A percentile compares a stretch with the other conserved stretches of the same genome.
Conservation (phyloP, 179 eudicot species). For the Beta corolliflora region DNA sequence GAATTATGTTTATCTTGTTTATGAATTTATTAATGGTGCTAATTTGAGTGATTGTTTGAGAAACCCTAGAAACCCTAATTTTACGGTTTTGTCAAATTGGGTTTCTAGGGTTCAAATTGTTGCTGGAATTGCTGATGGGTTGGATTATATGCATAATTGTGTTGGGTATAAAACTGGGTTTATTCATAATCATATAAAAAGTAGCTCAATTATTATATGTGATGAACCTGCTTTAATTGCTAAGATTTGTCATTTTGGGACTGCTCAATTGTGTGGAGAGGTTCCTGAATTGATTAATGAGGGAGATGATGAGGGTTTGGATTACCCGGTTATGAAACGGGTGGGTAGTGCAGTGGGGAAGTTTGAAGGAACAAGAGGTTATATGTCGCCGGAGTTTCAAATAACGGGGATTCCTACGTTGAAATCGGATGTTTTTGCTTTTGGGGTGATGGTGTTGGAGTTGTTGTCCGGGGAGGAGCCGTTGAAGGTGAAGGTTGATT, state of each 20-base stretch:
- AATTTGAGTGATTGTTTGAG: constrained; percentile 64
- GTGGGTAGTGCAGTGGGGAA: constrained; percentile 37
- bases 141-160: constrained; percentile 81
- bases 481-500: constrained; percentile 35
- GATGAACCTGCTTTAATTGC: constrained; percentile 55
- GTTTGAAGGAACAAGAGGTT: constrained; percentile 81
- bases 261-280: constrained; percentile 84
- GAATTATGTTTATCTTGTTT: constrained; percentile 60
- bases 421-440: constrained; percentile 80
- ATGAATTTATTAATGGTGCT: constrained; percentile 64
- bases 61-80: constrained; percentile 62
- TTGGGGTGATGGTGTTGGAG: constrained; percentile 86
- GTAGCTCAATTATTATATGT: constrained; percentile 55
- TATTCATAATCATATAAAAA: constrained; percentile 79
- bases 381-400: constrained; percentile 89
- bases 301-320: neutral
- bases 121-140: constrained; percentile 70
- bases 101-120: constrained; percentile 59
- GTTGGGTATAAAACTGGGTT: constrained; percentile 57
- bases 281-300: constrained; percentile 24
- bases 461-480: constrained; percentile 72
- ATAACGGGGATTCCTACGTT: constrained; percentile 51
- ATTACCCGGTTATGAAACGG: constrained; percentile 23
- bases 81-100: constrained; percentile 69
- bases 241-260: constrained; percentile 80